A percentile compares a stretch with the other conserved stretches of the same genome.
Conservation (phyloP, 164 flowering plant genomes). For the Magnolia officinalis region DNA sequence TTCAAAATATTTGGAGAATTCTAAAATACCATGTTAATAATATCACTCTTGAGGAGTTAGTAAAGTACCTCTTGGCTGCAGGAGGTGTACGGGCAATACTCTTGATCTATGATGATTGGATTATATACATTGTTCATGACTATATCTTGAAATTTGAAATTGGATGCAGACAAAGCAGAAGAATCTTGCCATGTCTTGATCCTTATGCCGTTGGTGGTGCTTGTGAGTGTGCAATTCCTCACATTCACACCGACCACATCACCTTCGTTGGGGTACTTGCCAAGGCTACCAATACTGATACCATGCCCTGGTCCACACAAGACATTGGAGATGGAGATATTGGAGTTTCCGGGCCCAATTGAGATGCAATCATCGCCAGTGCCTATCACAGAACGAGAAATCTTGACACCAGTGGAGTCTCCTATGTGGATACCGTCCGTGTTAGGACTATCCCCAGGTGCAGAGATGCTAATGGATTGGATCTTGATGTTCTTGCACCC, state of each 20-base stretch:
- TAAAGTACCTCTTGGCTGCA: conserved; percentile 1
- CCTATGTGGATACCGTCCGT: conserved; percentile 40
- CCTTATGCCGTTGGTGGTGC: conserved; percentile 37
- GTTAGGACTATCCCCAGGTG: conserved; percentile 40
- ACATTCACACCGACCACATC: conserved; percentile 27
- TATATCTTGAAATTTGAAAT: conserved; percentile 34
- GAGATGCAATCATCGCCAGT: conserved; percentile 45
- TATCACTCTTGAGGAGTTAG: background rate
- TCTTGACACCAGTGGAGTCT: conserved; percentile 2
- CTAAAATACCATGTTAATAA: too few relatives aligned
- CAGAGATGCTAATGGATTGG: conserved; percentile 14
- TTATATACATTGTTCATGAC: conserved; percentile 42
- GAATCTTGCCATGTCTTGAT: conserved; percentile 44
- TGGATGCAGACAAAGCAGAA: conserved; percentile 10
- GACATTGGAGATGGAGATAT: conserved; percentile 19
- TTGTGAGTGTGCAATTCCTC: conserved; percentile 30
- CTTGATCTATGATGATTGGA: conserved; percentile 66
- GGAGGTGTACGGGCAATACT: conserved; percentile 34
- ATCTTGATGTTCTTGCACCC: conserved; percentile 18
- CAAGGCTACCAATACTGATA: conserved; percentile 39
- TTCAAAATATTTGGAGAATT: background rate
- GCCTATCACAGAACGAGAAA: conserved; percentile 13
- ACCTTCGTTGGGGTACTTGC: conserved; percentile 24
- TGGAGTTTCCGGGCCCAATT: conserved; percentile 19
- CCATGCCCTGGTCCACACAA: conserved; percentile 42